Percentiles rank a stretch among this genome's conserved stretches.
phyloP scores from a whole-genome alignment of 495 filamentous ascomycete species.

The Neurospora terricola region DNA sequence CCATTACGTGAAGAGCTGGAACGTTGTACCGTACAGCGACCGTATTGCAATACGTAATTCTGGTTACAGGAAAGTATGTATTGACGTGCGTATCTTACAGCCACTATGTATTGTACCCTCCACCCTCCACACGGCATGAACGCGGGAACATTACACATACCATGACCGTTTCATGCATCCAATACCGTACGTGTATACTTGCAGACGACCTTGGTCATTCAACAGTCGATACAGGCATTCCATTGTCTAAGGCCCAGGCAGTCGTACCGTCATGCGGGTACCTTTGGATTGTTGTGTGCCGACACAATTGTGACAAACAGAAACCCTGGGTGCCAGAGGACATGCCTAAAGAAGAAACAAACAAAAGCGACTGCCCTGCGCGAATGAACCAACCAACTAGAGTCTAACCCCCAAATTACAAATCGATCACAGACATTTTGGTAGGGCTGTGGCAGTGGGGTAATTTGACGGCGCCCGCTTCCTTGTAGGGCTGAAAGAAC shows the following conservation, averaged over 20 bases:
- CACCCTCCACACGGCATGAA: background rate
- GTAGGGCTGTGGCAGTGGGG: background rate
- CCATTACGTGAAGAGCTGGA: background rate
- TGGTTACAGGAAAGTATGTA: background rate
- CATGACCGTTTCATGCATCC: background rate
- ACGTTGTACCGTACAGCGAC: background rate
- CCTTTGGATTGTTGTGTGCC: background rate
- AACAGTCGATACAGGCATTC: background rate
- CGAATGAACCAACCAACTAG: background rate
- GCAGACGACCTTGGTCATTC: background rate
- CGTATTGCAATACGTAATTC: background rate
- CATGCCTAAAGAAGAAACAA: background rate
- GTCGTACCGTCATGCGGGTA: background rate
- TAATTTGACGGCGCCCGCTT: background rate
- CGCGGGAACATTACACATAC: too few relatives aligned
- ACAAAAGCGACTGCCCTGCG: background rate
- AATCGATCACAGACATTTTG: background rate
- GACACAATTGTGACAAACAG: background rate
- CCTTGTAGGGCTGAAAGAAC: background rate
- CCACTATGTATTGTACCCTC: background rate
- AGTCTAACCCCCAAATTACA: background rate
- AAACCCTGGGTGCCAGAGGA: background rate
- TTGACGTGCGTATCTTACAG: background rate
- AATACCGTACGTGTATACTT: background rate
- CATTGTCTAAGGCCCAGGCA: background rate